These are phyloP conservation scores for Salix purpurea DNA, from an alignment of 345 rosid species.

Conservation along the genomic window DNA sequence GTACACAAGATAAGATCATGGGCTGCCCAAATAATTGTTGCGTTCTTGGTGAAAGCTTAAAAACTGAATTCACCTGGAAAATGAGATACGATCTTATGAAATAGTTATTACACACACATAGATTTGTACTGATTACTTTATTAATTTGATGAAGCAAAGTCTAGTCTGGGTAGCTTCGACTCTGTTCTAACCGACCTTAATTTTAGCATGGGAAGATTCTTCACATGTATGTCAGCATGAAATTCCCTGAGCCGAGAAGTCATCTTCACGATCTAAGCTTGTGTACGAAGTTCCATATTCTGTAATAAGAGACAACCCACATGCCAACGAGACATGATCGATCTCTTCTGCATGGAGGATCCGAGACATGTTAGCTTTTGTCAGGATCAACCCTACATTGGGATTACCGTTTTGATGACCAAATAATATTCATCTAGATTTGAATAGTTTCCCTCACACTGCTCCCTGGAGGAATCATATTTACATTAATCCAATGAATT, in stretches of 20 bases:
- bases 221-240: constrained; percentile 20
- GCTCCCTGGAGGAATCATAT: neutral
- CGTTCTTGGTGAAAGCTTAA: constrained; percentile 26
- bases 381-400: constrained; percentile 36
- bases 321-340: constrained; percentile 40
- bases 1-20: neutral
- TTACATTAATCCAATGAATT: neutral
- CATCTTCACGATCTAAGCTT: constrained; percentile 13
- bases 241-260: constrained; percentile 16
- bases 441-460: constrained; percentile 13
- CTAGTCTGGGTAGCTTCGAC: constrained; percentile 28
- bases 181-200: neutral
- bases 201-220: constrained; percentile 8
- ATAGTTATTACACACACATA: neutral
- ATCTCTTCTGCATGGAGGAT: constrained; percentile 28
- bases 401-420: constrained; percentile 16
- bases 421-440: constrained; percentile 1
- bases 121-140: neutral
- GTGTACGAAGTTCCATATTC: constrained; percentile 15
- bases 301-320: constrained; percentile 41
- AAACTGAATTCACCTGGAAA: constrained; percentile 16
- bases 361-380: constrained; percentile 39
- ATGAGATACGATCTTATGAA: neutral
- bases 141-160: constrained; percentile 13
- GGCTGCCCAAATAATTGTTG: constrained; percentile 16